phyloP scores from a whole-genome alignment of 352 stramenopile species.

The Globisporangium viniferum region DNA sequence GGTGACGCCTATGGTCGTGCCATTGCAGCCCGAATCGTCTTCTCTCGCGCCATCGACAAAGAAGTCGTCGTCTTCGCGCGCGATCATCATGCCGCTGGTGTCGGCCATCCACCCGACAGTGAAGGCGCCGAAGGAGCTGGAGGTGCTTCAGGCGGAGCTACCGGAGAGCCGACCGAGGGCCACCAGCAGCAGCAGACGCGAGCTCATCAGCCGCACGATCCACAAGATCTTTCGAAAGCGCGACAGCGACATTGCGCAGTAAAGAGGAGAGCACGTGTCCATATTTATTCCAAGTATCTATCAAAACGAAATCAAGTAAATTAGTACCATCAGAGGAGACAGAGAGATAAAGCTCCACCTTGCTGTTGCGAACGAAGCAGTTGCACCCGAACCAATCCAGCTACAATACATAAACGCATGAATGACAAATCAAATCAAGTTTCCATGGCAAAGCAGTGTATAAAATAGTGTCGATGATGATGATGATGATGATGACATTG shows the following conservation, averaged over 20 bases:
- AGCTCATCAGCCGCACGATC: constrained; percentile 10
- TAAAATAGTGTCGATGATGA: not conserved
- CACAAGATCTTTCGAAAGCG: constrained; percentile 11
- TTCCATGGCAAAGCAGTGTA: not conserved
- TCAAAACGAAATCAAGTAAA: constrained; percentile 11
- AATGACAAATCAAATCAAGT: not conserved
- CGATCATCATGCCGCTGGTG: constrained; percentile 7
- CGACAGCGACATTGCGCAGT: not conserved
- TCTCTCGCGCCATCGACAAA: not conserved
- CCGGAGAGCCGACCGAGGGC: not conserved
- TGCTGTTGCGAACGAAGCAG: not conserved
- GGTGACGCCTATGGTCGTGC: not conserved
- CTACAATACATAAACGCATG: not conserved
- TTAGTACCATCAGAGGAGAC: constrained; percentile 16
- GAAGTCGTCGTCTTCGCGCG: not conserved
- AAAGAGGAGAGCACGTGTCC: not conserved
- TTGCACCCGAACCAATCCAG: not conserved
- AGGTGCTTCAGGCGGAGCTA: constrained; percentile 13
- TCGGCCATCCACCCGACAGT: constrained; percentile 6
- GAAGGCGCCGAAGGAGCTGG: constrained; percentile 12
- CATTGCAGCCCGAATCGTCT: not conserved
- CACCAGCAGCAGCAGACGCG: constrained; percentile 3
- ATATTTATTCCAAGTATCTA: constrained; percentile 17
- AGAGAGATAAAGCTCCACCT: not conserved
- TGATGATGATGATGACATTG: not conserved